These are phyloP conservation scores for Boletellus ananas DNA, from an alignment of 768 basidiomycete genomes.

Conservation along the genomic window DNA sequence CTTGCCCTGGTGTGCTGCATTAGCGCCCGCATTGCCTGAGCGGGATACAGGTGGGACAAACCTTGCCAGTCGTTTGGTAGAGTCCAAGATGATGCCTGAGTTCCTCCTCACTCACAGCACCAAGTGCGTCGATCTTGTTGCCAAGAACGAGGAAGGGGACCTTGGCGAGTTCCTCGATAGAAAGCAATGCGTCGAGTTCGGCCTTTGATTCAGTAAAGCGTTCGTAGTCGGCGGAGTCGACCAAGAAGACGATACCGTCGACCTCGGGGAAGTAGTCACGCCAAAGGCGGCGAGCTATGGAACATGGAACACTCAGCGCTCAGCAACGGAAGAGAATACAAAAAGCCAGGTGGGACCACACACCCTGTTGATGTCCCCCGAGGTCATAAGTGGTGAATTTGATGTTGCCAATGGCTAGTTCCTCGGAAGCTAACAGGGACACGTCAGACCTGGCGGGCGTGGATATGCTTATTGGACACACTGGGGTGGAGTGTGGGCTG, in stretches of 20 bases:
- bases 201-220: slow-evolving; percentile 96
- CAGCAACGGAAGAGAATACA: background rate
- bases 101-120: slow-evolving; percentile 97
- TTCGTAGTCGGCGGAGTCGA: slow-evolving; percentile 96
- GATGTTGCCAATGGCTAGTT: slow-evolving; percentile 96
- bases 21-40: background rate
- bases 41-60: slow-evolving; percentile 28
- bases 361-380: slow-evolving; percentile 96
- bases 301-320: background rate
- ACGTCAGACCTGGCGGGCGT: slow-evolving; percentile 2
- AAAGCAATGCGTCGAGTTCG: slow-evolving; percentile 92
- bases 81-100: slow-evolving; percentile 91
- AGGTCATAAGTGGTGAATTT: slow-evolving; percentile 99
- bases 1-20: slow-evolving; percentile 66
- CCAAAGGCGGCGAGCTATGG: slow-evolving; percentile 91
- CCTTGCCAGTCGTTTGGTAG: slow-evolving; percentile 99
- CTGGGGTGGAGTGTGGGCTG: slow-evolving; percentile 99
- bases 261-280: slow-evolving; percentile 99
- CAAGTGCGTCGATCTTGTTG: slow-evolving; percentile 99
- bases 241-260: slow-evolving; percentile 96
- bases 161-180: slow-evolving; percentile 91
- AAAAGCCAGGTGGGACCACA: slow-evolving; percentile 11
- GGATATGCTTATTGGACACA: slow-evolving; percentile 37
- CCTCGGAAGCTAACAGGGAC: slow-evolving; percentile 78
- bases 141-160: slow-evolving; percentile 98